Conservation (phyloP, 129 eudicot genomes). For the Artemisia tridentata region DNA sequence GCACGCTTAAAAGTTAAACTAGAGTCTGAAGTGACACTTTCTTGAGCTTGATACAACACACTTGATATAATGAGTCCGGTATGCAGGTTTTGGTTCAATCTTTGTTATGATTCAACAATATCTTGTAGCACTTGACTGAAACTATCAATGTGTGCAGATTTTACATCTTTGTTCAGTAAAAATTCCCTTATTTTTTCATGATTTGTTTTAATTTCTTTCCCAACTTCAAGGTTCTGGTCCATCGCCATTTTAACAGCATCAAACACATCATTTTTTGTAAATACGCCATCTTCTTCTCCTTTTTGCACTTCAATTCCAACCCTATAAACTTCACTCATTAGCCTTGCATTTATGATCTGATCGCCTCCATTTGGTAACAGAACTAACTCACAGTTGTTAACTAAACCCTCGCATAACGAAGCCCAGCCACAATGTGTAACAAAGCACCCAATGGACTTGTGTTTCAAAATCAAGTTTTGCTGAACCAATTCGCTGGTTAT, state of each 20-base stretch:
- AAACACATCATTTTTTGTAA: slow-evolving; percentile 20
- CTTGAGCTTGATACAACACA: no score
- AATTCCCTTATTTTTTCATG: slow-evolving; percentile 18
- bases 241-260: slow-evolving; percentile 25
- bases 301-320: slow-evolving; percentile 29
- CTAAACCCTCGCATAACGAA: slow-evolving; percentile 26
- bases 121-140: slow-evolving; percentile 25
- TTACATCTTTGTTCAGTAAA: slow-evolving; percentile 19
- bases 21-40: no score
- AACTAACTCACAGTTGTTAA: slow-evolving; percentile 18
- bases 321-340: slow-evolving; percentile 25
- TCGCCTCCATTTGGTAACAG: slow-evolving; percentile 29
- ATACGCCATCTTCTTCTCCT: slow-evolving; percentile 30
- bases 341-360: slow-evolving; percentile 22
- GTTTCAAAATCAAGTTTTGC: slow-evolving; percentile 26
- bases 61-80: no score
- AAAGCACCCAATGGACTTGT: slow-evolving; percentile 29
- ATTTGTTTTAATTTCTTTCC: slow-evolving; percentile 16
- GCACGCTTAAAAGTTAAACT: no score
- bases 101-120: not conserved
- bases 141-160: slow-evolving; percentile 25
- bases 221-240: slow-evolving; percentile 26
- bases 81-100: not conserved
- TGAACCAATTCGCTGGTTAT: slow-evolving; percentile 27
- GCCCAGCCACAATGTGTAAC: slow-evolving; percentile 32